Evolutionary conservation across 179 eudicot species (phyloP).

Genomic region (Gypsophila paniculata): DNA sequence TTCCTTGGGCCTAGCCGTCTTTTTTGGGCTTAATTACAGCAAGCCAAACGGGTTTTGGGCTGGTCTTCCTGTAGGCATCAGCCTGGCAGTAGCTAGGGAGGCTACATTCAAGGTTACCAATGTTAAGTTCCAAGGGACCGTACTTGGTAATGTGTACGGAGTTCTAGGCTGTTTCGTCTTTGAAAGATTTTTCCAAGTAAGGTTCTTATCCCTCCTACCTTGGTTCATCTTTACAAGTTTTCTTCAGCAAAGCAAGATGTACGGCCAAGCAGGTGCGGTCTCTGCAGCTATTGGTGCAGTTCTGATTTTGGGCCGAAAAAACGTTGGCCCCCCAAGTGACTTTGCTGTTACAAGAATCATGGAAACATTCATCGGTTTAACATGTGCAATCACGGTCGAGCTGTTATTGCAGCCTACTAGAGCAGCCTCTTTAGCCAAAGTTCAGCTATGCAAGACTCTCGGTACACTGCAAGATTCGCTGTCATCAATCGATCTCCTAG

Average conservation of each 20-base stretch:
- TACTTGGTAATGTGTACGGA: slow-evolving; percentile 66
- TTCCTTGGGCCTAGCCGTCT: slow-evolving; percentile 60
- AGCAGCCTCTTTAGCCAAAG: slow-evolving; percentile 61
- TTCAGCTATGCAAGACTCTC: slow-evolving; percentile 45
- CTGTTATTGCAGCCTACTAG: slow-evolving; percentile 59
- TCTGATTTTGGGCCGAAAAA: slow-evolving; percentile 57
- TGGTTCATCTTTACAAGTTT: slow-evolving; percentile 73
- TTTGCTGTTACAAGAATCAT: slow-evolving; percentile 68
- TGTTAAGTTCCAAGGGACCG: slow-evolving; percentile 73
- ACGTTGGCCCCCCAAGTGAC: slow-evolving; percentile 62
- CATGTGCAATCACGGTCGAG: slow-evolving; percentile 56
- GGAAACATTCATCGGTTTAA: slow-evolving; percentile 71
- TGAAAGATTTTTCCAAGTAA: slow-evolving; percentile 37
- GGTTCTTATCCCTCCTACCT: slow-evolving; percentile 72
- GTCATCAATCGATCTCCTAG: slow-evolving; percentile 22
- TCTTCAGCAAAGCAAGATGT: slow-evolving; percentile 58
- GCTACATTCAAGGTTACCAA: slow-evolving; percentile 70
- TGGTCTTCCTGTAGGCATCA: slow-evolving; percentile 70
- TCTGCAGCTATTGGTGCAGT: slow-evolving; percentile 78
- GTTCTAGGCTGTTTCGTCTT: slow-evolving; percentile 64
- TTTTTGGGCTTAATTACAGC: slow-evolving; percentile 61
- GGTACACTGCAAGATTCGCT: slow-evolving; percentile 31
- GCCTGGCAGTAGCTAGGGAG: slow-evolving; percentile 54
- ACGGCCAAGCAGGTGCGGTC: slow-evolving; percentile 72
- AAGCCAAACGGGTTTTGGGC: slow-evolving; percentile 70